phyloP scores from a whole-genome alignment of 2,329 filamentous ascomycete species.

The Cladophialophora carrionii region DNA sequence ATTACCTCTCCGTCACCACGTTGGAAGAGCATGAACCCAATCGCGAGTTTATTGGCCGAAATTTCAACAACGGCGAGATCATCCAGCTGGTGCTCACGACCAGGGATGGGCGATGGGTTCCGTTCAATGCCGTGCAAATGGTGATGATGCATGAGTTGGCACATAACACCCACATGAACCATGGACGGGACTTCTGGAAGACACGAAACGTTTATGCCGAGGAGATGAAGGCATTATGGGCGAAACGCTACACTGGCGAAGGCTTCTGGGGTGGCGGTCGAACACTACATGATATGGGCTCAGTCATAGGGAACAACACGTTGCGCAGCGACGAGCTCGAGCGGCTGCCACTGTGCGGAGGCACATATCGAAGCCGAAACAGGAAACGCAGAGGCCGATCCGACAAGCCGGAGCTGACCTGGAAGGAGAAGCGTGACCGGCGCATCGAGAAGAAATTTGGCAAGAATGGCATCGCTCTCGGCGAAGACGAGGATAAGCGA shows the following conservation, averaged over 20 bases:
- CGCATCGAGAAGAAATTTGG: constrained; percentile 78
- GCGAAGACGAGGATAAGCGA: constrained; percentile 69
- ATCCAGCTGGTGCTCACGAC: constrained; percentile 78
- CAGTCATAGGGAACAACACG: constrained; percentile 57
- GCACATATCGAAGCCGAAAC: constrained; percentile 67
- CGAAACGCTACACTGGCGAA: constrained; percentile 72
- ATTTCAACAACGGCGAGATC: constrained; percentile 88
- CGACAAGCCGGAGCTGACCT: constrained; percentile 55
- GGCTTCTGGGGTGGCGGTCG: constrained; percentile 80
- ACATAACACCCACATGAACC: constrained; percentile 91
- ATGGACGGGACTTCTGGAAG: constrained; percentile 77
- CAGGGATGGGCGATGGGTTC: constrained; percentile 69
- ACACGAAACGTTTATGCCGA: constrained; percentile 73
- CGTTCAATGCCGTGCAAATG: constrained; percentile 84
- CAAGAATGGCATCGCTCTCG: constrained; percentile 67
- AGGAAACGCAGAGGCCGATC: constrained; percentile 60
- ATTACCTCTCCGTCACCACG: constrained; percentile 67
- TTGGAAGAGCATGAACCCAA: constrained; percentile 84
- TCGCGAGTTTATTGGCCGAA: constrained; percentile 79
- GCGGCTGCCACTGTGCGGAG: constrained; percentile 77
- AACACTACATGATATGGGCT: constrained; percentile 61
- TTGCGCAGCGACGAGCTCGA: constrained; percentile 59
- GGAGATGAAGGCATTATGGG: constrained; percentile 73
- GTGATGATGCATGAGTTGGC: constrained; percentile 94
- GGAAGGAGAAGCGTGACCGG: constrained; percentile 73